Evolutionary conservation across 2,329 filamentous ascomycete genomes (phyloP).

Genomic region (Aspergillus persii): DNA sequence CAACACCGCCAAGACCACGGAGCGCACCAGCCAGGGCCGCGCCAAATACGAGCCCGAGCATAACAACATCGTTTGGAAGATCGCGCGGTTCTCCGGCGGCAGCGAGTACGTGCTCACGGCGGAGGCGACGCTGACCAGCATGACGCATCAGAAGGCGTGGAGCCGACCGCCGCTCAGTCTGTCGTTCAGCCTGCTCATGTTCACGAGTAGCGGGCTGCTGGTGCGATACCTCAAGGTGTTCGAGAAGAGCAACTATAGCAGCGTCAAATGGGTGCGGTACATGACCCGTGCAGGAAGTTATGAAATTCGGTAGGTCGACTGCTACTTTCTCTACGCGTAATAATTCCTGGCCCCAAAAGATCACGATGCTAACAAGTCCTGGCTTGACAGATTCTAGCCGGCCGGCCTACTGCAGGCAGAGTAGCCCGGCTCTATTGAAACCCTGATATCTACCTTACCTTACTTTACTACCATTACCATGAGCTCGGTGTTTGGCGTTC

Average conservation of each 20-base stretch:
- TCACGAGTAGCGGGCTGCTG: constrained; percentile 87
- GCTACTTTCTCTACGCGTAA: neutral
- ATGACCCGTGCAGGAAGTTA: constrained; percentile 98
- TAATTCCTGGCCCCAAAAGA: no score
- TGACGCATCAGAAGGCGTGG: constrained; percentile 99
- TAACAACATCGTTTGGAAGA: constrained; percentile 99
- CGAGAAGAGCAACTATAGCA: constrained; percentile 98
- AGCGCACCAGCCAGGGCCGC: constrained; percentile 91
- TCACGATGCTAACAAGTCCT: neutral
- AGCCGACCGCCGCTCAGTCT: constrained; percentile 87
- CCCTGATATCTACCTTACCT: neutral
- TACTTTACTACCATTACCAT: constrained; percentile 5
- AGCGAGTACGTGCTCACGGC: constrained; percentile 93
- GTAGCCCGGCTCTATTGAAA: constrained; percentile 2
- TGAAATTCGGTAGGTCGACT: constrained; percentile 71
- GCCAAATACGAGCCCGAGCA: constrained; percentile 98
- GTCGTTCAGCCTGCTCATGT: constrained; percentile 95
- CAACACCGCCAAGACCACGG: constrained; percentile 91
- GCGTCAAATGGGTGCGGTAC: constrained; percentile 98
- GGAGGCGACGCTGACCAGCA: constrained; percentile 87
- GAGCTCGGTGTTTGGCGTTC: constrained; percentile 30
- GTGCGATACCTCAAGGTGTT: constrained; percentile 98
- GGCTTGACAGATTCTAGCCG: constrained; percentile 15
- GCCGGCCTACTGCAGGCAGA: constrained; percentile 9
- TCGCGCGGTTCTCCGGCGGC: constrained; percentile 96